A percentile compares a stretch with the other conserved stretches of the same genome.
Evolutionary conservation across 2,329 filamentous ascomycete genomes (phyloP).

Genomic region (Lecanosticta acicola): DNA sequence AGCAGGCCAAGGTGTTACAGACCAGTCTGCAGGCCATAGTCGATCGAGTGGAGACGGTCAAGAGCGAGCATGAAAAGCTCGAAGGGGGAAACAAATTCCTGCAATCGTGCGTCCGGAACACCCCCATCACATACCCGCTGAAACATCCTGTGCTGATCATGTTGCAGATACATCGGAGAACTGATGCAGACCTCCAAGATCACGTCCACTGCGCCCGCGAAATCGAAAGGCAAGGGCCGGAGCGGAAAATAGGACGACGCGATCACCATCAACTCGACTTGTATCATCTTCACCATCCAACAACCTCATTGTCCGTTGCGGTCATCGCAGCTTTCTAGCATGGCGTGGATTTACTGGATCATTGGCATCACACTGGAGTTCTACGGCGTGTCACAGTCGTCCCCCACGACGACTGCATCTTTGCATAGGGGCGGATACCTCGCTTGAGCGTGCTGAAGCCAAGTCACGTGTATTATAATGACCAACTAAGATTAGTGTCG

Average conservation of each 20-base stretch:
- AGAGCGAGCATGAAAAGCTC: slow-evolving; percentile 91
- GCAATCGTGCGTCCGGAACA: slow-evolving; percentile 53
- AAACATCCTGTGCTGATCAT: slow-evolving; percentile 11
- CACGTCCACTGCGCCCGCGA: slow-evolving; percentile 48
- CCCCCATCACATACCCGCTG: background rate
- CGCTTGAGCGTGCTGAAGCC: slow-evolving; percentile 1
- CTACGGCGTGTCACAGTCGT: slow-evolving; percentile 2
- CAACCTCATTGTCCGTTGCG: slow-evolving; percentile 7
- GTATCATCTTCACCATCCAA: slow-evolving; percentile 9
- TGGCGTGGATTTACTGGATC: slow-evolving; percentile 16
- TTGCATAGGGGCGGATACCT: slow-evolving; percentile 1
- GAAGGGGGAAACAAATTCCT: slow-evolving; percentile 96
- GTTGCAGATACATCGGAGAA: slow-evolving; percentile 87
- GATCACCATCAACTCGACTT: slow-evolving; percentile 1
- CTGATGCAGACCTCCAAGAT: slow-evolving; percentile 72
- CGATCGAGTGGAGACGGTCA: slow-evolving; percentile 89
- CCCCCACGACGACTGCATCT: slow-evolving; percentile 1
- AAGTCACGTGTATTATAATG: slow-evolving; percentile 17
- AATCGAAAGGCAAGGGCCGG: slow-evolving; percentile 40
- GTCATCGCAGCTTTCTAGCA: slow-evolving; percentile 14
- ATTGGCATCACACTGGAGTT: slow-evolving; percentile 2
- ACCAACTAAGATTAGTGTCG: slow-evolving; percentile 5
- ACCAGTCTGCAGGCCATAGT: slow-evolving; percentile 84
- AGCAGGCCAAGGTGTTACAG: slow-evolving; percentile 82
- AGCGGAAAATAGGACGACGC: slow-evolving; percentile 16